These are phyloP conservation scores for Diaporthe caulivora DNA, from an alignment of 2,329 filamentous ascomycete species.

Conservation along the genomic window DNA sequence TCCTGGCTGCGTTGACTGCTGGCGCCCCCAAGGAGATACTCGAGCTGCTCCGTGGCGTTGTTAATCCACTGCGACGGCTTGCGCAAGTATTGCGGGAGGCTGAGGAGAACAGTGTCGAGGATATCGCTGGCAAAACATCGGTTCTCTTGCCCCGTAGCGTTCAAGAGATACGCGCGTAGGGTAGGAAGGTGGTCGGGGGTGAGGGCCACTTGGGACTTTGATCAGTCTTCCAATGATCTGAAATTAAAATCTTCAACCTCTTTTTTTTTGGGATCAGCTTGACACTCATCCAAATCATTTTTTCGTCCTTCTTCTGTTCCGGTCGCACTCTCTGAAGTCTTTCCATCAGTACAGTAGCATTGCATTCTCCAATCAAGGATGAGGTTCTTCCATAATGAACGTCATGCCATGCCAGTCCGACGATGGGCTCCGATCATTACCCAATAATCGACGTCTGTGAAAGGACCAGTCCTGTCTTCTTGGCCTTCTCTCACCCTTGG, in stretches of 20 bases:
- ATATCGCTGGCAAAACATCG: background rate
- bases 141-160: background rate
- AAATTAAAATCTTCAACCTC: no score
- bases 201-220: no score
- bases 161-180: background rate
- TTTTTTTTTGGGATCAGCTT: no score
- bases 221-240: no score
- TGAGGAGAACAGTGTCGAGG: background rate
- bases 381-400: no score
- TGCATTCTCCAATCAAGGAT: no score
- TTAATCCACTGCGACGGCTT: background rate
- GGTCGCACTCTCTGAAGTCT: no score
- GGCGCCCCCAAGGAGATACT: conserved; percentile 12
- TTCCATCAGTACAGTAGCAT: no score
- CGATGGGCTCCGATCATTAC: background rate
- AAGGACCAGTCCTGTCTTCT: background rate
- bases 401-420: background rate
- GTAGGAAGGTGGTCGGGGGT: background rate
- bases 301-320: no score
- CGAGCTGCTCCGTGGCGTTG: background rate
- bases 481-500: background rate
- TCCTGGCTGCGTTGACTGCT: conserved; percentile 20
- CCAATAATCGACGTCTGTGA: background rate
- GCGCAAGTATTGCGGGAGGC: background rate
- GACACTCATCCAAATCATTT: no score